Percentiles rank a stretch among this genome's conserved stretches.
Conservation (phyloP, 371 early-diverging fungal species). For the Syncephalastrum contaminatum region DNA sequence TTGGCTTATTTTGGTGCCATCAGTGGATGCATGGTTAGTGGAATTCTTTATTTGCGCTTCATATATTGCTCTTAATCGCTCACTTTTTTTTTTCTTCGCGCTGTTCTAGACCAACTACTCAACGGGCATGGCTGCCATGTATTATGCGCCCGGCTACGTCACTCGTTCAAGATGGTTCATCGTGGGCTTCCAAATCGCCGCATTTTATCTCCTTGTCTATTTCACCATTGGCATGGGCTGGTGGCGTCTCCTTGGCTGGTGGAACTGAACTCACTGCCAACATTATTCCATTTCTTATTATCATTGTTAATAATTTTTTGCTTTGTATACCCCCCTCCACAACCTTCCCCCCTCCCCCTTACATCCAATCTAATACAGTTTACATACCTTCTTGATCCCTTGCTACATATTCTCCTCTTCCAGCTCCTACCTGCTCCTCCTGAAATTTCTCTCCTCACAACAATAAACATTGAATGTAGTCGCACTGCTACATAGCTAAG, state of each 20-base stretch:
- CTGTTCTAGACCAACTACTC: slow-evolving; percentile 57
- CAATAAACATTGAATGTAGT: too few species aligned
- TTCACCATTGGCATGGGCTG: slow-evolving; percentile 67
- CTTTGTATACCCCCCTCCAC: background rate
- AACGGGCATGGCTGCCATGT: slow-evolving; percentile 59
- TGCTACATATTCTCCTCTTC: background rate
- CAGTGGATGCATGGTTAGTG: slow-evolving; percentile 62
- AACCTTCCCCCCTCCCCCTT: background rate
- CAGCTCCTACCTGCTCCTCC: too few species aligned
- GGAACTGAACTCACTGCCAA: slow-evolving; percentile 2
- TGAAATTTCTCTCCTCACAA: too few species aligned
- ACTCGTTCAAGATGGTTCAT: slow-evolving; percentile 60
- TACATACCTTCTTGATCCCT: slow-evolving; percentile 7
- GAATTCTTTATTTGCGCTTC: slow-evolving; percentile 7
- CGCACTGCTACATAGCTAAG: too few species aligned
- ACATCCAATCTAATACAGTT: background rate
- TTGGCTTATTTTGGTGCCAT: slow-evolving; percentile 68
- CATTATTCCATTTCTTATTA: background rate
- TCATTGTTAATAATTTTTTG: background rate
- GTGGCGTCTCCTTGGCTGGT: slow-evolving; percentile 74
- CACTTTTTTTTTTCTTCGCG: slow-evolving; percentile 4
- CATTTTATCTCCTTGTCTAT: slow-evolving; percentile 53
- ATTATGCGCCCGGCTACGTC: slow-evolving; percentile 62
- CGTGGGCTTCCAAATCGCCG: slow-evolving; percentile 53
- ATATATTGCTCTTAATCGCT: slow-evolving; percentile 5